Conservation (phyloP, 805 yeast species). For the Ogataea siamensis region DNA sequence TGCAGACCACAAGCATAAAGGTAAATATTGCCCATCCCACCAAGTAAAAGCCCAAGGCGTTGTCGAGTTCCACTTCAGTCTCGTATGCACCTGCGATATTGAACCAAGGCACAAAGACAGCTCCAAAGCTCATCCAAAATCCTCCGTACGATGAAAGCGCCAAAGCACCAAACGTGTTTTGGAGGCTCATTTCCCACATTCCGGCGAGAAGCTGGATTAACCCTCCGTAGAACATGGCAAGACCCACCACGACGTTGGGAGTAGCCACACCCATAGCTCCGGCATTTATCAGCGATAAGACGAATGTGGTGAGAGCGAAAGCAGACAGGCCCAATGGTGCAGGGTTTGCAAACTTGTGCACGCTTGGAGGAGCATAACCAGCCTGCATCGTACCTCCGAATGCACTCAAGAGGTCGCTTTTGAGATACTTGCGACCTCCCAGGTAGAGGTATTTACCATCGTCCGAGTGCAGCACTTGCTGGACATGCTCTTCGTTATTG, state of each 20-base stretch:
- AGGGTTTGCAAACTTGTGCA: conserved; percentile 66
- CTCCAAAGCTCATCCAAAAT: conserved; percentile 76
- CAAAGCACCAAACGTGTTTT: conserved; percentile 74
- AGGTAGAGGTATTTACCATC: conserved; percentile 66
- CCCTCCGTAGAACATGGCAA: conserved; percentile 73
- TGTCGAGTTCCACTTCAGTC: conserved; percentile 42
- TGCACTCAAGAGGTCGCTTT: conserved; percentile 57
- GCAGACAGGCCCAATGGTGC: conserved; percentile 74
- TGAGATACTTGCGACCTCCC: conserved; percentile 69
- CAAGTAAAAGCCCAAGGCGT: conserved; percentile 57
- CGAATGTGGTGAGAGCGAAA: conserved; percentile 67
- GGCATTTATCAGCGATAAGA: conserved; percentile 59
- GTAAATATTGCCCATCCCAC: conserved; percentile 67
- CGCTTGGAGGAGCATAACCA: conserved; percentile 57
- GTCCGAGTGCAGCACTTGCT: conserved; percentile 42
- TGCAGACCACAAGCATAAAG: conserved; percentile 52
- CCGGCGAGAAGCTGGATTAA: conserved; percentile 70
- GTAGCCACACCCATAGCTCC: conserved; percentile 66
- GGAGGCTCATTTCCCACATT: conserved; percentile 71
- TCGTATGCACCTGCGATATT: conserved; percentile 52
- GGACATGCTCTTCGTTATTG: conserved; percentile 20
- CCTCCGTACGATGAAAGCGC: conserved; percentile 64
- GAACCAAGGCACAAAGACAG: conserved; percentile 56
- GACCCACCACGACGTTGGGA: conserved; percentile 60
- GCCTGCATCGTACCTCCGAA: conserved; percentile 85